Conservation (phyloP, 2,329 filamentous ascomycete genomes). For the Colletotrichum phormii region DNA sequence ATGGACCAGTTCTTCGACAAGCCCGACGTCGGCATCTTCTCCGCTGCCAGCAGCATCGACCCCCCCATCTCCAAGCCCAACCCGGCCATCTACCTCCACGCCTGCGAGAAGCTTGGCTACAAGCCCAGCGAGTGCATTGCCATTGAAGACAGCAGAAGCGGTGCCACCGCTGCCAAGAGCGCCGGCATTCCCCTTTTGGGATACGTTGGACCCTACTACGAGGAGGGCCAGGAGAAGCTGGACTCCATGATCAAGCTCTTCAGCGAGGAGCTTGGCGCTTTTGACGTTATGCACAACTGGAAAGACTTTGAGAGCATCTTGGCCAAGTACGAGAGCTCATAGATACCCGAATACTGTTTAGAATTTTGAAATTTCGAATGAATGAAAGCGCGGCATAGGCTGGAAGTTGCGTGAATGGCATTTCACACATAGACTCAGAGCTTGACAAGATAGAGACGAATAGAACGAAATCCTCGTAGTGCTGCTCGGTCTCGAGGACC, state of each 20-base stretch:
- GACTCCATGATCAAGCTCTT: slow-evolving; percentile 36
- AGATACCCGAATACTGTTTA: slow-evolving; percentile 11
- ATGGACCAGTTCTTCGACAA: slow-evolving; percentile 82
- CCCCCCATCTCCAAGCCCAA: slow-evolving; percentile 89
- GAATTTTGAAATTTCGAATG: neutral
- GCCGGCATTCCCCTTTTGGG: slow-evolving; percentile 86
- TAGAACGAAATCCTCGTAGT: neutral
- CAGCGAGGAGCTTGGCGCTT: slow-evolving; percentile 33
- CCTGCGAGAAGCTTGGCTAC: slow-evolving; percentile 79
- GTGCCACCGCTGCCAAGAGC: slow-evolving; percentile 77
- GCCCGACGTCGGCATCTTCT: slow-evolving; percentile 80
- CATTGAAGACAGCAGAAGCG: slow-evolving; percentile 90
- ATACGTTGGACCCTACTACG: slow-evolving; percentile 84
- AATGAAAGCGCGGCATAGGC: too few relatives aligned
- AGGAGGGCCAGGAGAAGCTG: slow-evolving; percentile 73
- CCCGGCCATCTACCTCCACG: slow-evolving; percentile 86
- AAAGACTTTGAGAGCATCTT: slow-evolving; percentile 37
- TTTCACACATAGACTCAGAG: neutral
- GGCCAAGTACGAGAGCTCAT: slow-evolving; percentile 37
- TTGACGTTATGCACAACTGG: slow-evolving; percentile 37
- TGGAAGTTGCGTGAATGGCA: neutral
- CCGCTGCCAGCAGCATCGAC: slow-evolving; percentile 81
- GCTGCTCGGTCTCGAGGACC: too few relatives aligned
- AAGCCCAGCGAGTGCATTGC: slow-evolving; percentile 79
- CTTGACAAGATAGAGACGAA: neutral